Evolutionary conservation across 257 asterid species (phyloP).

Genomic region (Solanum tacnaense): DNA sequence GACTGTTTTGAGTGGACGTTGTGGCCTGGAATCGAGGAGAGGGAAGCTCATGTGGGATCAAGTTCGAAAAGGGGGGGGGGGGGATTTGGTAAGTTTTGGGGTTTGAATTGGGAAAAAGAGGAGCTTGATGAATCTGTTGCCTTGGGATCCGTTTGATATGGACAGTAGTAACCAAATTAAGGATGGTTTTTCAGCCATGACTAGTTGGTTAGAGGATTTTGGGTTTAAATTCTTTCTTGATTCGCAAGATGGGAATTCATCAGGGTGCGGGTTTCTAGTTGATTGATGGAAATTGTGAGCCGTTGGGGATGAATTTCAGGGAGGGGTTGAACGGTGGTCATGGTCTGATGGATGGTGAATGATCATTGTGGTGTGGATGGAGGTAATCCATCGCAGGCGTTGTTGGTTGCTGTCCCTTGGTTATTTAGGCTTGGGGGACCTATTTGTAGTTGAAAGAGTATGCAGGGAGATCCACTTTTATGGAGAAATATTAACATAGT

Average conservation of each 20-base stretch:
- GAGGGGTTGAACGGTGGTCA: slow-evolving; percentile 11
- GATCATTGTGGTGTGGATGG: slow-evolving; percentile 9
- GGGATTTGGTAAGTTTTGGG: slow-evolving; percentile 1
- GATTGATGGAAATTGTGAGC: not conserved
- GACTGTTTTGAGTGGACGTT: not conserved
- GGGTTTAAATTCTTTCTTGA: slow-evolving; percentile 29
- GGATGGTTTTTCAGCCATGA: slow-evolving; percentile 11
- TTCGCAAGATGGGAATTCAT: slow-evolving; percentile 15
- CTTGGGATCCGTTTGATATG: slow-evolving; percentile 51
- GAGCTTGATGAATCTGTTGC: slow-evolving; percentile 33
- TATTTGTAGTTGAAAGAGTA: slow-evolving; percentile 53
- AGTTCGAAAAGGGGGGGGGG: slow-evolving; percentile 12
- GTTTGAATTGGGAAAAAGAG: not conserved
- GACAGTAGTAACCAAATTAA: slow-evolving; percentile 9
- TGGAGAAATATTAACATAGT: slow-evolving; percentile 51
- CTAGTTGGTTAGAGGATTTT: slow-evolving; percentile 38
- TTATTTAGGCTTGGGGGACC: slow-evolving; percentile 48
- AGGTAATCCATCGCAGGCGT: slow-evolving; percentile 25
- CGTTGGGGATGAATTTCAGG: not conserved
- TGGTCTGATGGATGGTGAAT: slow-evolving; percentile 5
- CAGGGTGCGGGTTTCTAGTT: slow-evolving; percentile 13
- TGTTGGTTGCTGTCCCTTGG: slow-evolving; percentile 32
- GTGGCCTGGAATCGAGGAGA: slow-evolving; percentile 35
- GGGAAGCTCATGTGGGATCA: slow-evolving; percentile 2
- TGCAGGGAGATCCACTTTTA: slow-evolving; percentile 62